Evolutionary conservation across 164 flowering plant species (phyloP).

Genomic region (Houttuynia cordata): DNA sequence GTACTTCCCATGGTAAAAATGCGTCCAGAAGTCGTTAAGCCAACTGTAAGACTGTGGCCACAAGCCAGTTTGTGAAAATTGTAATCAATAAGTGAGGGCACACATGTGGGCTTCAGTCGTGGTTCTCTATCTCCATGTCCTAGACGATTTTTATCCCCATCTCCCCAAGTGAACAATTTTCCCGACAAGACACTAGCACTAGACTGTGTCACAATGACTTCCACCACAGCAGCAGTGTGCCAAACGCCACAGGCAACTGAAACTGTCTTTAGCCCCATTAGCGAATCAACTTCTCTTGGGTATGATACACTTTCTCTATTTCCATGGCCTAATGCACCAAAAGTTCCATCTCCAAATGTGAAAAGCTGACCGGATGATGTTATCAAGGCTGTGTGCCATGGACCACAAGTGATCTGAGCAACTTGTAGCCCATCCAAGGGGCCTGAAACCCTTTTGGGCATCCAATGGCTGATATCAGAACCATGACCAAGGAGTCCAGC

Average conservation of each 20-base stretch:
- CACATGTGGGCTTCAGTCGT: slow-evolving; percentile 27
- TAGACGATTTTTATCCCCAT: slow-evolving; percentile 33
- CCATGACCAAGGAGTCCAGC: slow-evolving; percentile 32
- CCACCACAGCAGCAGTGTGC: slow-evolving; percentile 36
- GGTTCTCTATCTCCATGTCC: slow-evolving; percentile 35
- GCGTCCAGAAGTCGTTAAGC: slow-evolving; percentile 27
- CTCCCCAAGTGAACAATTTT: slow-evolving; percentile 34
- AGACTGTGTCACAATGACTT: slow-evolving; percentile 26
- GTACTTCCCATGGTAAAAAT: slow-evolving; percentile 32
- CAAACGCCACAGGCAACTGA: slow-evolving; percentile 33
- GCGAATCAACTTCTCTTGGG: slow-evolving; percentile 30
- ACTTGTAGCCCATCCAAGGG: slow-evolving; percentile 28
- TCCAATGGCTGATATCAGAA: slow-evolving; percentile 26
- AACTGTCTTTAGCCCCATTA: slow-evolving; percentile 26
- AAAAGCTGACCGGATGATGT: slow-evolving; percentile 26
- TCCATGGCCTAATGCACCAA: slow-evolving; percentile 33
- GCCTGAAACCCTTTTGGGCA: slow-evolving; percentile 31
- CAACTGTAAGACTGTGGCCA: slow-evolving; percentile 32
- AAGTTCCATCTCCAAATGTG: slow-evolving; percentile 35
- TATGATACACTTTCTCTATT: slow-evolving; percentile 18
- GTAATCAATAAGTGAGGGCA: slow-evolving; percentile 27
- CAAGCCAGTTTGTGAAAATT: slow-evolving; percentile 30
- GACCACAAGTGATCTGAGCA: slow-evolving; percentile 26
- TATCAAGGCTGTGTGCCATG: slow-evolving; percentile 30
- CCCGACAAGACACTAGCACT: slow-evolving; percentile 27